Base-by-base conservation (phyloP, 495 filamentous ascomycete genomes). In the Neurospora intermedia region DNA sequence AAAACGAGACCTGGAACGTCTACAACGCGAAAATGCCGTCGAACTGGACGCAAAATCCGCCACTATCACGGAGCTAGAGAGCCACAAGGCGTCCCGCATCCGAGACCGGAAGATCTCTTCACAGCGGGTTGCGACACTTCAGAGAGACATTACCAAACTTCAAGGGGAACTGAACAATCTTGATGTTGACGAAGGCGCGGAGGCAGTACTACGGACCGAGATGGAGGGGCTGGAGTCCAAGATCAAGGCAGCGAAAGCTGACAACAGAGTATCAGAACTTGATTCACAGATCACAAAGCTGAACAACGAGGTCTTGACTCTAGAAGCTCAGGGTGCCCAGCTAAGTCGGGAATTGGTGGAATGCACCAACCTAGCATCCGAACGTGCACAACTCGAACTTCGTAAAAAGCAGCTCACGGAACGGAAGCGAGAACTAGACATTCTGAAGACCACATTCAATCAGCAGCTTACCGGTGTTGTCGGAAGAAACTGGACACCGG, bases 121-220 rank as follows among this genome's bases (percentile, higher is more conserved):
- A 74, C 84, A 91, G 74, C 88, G 91, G 72, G 93, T 96, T 71
- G 80, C 84, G 9, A 77, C 85, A 0, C 91, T 92, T 74, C 93
- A 97, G 70, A 88, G 84, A 73, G 91, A 91, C 70, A 87, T 90
- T 11, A 79, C 80, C 11, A 77, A 76, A 6, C 85, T 92, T 15
- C 92, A 95, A 75, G 82, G 80, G 43, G 89, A 91, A 16, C 81
- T 96, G 10, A 86, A 90, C 75, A 83, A 81, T 9, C 89, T 98
- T 70, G 87, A 91, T 16, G 85, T 94, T 54, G 95, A 97, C 75
- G 94, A 97, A 82, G 94, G 93, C 15, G 86, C 88, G 38, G 91
- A 92, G 77, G 90, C 91, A 41, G 84, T 91, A 5, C 85, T 97
- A 15, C 90, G 94, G 72, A 87, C 90, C 5, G 90, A 90, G 48